Evolutionary conservation across 768 basidiomycete genomes (phyloP).

Genomic region (Naganishia kalamii): DNA sequence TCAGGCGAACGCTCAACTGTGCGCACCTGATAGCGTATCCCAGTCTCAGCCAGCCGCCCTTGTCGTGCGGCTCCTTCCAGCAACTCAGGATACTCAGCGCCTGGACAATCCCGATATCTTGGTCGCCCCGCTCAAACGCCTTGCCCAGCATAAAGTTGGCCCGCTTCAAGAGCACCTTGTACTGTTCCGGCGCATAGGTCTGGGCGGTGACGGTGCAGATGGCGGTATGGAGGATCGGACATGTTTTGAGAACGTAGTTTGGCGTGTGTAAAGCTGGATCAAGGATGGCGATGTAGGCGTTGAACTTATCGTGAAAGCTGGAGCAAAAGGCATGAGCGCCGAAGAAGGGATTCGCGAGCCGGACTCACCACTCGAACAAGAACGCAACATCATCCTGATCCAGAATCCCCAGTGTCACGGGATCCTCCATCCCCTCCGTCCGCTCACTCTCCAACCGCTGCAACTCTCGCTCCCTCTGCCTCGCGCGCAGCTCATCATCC

Average conservation of each 20-base stretch:
- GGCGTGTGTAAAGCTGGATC: constrained; percentile 29
- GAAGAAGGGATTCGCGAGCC: not conserved
- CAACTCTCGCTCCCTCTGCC: constrained; percentile 1
- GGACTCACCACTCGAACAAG: constrained; percentile 20
- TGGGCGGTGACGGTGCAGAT: constrained; percentile 25
- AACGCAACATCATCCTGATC: constrained; percentile 21
- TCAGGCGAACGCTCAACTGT: not conserved
- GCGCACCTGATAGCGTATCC: constrained; percentile 24
- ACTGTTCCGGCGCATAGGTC: constrained; percentile 19
- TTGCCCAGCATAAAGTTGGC: constrained; percentile 24
- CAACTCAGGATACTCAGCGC: constrained; percentile 25
- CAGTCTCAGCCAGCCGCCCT: constrained; percentile 22
- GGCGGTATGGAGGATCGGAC: constrained; percentile 25
- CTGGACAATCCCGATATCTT: constrained; percentile 28
- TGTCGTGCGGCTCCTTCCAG: constrained; percentile 30
- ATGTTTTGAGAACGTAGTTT: constrained; percentile 17
- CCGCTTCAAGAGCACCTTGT: constrained; percentile 20
- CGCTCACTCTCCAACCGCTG: constrained; percentile 6
- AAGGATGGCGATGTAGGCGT: constrained; percentile 28
- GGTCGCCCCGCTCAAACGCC: constrained; percentile 27
- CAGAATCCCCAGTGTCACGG: constrained; percentile 24
- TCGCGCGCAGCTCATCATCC: constrained; percentile 5
- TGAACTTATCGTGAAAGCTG: constrained; percentile 26
- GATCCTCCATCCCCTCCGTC: constrained; percentile 26
- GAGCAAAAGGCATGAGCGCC: not conserved